Base-by-base conservation (phyloP, 192 early-diverging fungal species). In the Cetraspora pellucida region DNA sequence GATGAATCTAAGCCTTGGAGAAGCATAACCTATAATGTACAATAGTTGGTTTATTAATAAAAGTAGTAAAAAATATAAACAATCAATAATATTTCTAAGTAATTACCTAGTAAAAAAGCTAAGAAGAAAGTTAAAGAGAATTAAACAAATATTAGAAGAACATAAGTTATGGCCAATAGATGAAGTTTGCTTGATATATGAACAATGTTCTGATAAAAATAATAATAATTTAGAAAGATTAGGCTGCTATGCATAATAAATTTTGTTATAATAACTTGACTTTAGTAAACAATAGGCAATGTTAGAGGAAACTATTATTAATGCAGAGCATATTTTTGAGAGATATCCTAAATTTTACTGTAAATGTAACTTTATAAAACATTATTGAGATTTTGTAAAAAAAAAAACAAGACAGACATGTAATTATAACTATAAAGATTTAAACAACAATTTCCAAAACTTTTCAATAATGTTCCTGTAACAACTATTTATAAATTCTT, bases 121-220 rank as follows among this genome's bases (percentile, higher is more conserved):
- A 43, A 77, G 58, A 78, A 68, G 72, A 8, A 13, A 81, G 52
- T 72, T 72, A 68, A 81, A 81, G 54, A 67, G 80, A 59, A 81
- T 81, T 21, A 59, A 81, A 49, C 37, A 59, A 47, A 59, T 81
- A 44, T 59, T 78, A 44, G 68, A 10, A 31, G 68, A 81, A 57
- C 47, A 46, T 47, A 66, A 70, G 23, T 50, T 81, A 10, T 81
- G 77, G 68, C 47, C 21, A 58, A 37, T 3, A 46, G 73, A 55
- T 43, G 59, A 16, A n/a, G 30, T 80, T 27, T 14, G 31, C 23
- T 64, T 63, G 47, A 54, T 49, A 10, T 80, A 74, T 66, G 30
- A 57, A 49, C 28, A n/a, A n/a, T 80, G 78, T 80, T 69, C 27
- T 28, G 64, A 45, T 46, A 59, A 70, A 66, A 57, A 59, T 19